These are phyloP conservation scores for Geotrichum fermentans DNA, from an alignment of 1,139 yeast genomes.

Conservation along the genomic window DNA sequence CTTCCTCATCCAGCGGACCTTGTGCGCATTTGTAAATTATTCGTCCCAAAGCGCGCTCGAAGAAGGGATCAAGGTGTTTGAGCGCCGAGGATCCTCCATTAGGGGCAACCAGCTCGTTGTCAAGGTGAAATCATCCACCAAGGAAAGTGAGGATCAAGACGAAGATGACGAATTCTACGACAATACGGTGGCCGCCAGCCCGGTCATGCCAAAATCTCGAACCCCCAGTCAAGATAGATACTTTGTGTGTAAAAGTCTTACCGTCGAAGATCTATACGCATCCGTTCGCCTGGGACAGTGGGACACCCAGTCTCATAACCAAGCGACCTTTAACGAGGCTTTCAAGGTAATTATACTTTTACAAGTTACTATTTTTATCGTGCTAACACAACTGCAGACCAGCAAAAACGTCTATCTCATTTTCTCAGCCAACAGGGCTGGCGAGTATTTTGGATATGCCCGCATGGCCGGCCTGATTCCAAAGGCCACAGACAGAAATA, in stretches of 20 bases:
- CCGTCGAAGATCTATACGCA: constrained; percentile 38
- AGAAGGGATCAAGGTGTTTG: constrained; percentile 32
- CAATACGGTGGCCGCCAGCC: constrained; percentile 1
- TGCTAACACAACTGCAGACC: constrained; percentile 13
- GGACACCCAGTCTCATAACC: constrained; percentile 42
- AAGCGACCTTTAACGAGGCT: constrained; percentile 36
- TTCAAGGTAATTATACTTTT: constrained; percentile 26
- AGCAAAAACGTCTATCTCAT: constrained; percentile 39
- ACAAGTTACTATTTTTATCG: background rate
- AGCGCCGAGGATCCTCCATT: constrained; percentile 31
- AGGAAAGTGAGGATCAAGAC: constrained; percentile 4
- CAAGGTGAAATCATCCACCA: constrained; percentile 21
- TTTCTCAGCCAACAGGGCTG: constrained; percentile 41
- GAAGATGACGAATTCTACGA: constrained; percentile 5
- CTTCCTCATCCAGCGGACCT: constrained; percentile 39
- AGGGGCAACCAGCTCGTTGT: constrained; percentile 37
- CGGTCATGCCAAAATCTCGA: background rate
- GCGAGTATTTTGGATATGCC: constrained; percentile 42
- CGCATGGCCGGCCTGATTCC: constrained; percentile 34
- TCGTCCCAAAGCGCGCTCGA: constrained; percentile 31
- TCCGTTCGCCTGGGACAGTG: constrained; percentile 36
- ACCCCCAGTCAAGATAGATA: constrained; percentile 28
- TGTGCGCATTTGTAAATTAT: constrained; percentile 43
- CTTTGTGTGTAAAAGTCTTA: constrained; percentile 41
- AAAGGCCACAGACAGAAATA: constrained; percentile 11